These are phyloP conservation scores for Globisporangium heterothallicum DNA, from an alignment of 352 stramenopile species.

Conservation along the genomic window DNA sequence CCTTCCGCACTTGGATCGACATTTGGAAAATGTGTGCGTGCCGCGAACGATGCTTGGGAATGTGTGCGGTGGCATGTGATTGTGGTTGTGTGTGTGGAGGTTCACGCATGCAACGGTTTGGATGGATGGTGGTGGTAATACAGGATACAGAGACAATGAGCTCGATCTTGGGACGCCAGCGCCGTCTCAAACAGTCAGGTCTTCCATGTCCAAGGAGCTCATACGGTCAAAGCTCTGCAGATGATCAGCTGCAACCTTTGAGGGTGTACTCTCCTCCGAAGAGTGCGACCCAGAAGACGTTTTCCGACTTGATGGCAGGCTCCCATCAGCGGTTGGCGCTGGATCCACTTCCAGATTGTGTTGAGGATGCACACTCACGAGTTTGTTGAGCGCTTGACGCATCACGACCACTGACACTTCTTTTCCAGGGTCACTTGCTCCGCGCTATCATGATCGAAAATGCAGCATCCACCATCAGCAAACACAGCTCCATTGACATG, in stretches of 20 bases:
- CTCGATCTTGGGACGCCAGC: neutral
- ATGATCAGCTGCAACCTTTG: slow-evolving; percentile 5
- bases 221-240: slow-evolving; percentile 14
- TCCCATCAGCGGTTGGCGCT: slow-evolving; percentile 9
- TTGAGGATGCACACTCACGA: slow-evolving; percentile 66
- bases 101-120: too few species aligned
- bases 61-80: too few species aligned
- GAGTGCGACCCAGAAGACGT: slow-evolving; percentile 9
- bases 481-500: neutral
- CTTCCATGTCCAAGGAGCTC: slow-evolving; percentile 20
- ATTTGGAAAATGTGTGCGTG: too few species aligned
- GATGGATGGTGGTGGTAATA: slow-evolving; percentile 1
- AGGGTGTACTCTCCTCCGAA: slow-evolving; percentile 9
- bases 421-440: slow-evolving; percentile 49
- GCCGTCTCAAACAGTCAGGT: slow-evolving; percentile 20
- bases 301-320: slow-evolving; percentile 20
- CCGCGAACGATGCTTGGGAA: too few species aligned
- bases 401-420: slow-evolving; percentile 58
- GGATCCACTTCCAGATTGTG: slow-evolving; percentile 70
- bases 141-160: slow-evolving; percentile 2
- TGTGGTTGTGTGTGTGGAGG: too few species aligned
- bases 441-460: too few species aligned
- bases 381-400: slow-evolving; percentile 69
- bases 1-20: too few species aligned
- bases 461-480: too few species aligned